Evolutionary conservation across 2,329 filamentous ascomycete species (phyloP).

Genomic region (Coniochaeta sp.): DNA sequence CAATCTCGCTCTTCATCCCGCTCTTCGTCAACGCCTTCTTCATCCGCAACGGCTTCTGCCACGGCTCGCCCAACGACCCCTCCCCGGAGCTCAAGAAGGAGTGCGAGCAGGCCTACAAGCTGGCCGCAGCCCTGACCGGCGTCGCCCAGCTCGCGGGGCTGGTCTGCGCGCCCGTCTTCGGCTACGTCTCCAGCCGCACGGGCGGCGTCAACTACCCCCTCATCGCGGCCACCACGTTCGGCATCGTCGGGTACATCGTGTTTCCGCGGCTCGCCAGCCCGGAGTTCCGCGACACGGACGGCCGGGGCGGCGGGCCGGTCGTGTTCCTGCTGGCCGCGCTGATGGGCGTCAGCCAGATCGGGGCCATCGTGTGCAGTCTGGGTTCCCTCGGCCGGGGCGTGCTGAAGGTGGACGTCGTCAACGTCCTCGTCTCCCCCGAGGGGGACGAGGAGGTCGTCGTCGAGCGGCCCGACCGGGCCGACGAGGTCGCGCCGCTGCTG

Average conservation of each 20-base stretch:
- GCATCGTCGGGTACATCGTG: slow-evolving; percentile 68
- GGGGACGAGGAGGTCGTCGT: slow-evolving; percentile 19
- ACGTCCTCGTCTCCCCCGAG: slow-evolving; percentile 19
- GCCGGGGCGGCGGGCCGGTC: slow-evolving; percentile 57
- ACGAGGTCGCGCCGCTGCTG: slow-evolving; percentile 34
- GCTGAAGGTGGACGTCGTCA: slow-evolving; percentile 40
- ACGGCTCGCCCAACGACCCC: slow-evolving; percentile 54
- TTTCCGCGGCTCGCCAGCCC: slow-evolving; percentile 75
- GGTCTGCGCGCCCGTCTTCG: slow-evolving; percentile 78
- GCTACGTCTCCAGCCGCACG: slow-evolving; percentile 69
- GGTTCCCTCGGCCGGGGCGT: slow-evolving; percentile 79
- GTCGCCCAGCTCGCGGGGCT: slow-evolving; percentile 83
- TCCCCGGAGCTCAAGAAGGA: slow-evolving; percentile 73
- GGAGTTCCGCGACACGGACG: slow-evolving; percentile 57
- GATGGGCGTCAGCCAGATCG: slow-evolving; percentile 90
- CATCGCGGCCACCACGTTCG: slow-evolving; percentile 61
- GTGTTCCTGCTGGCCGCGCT: slow-evolving; percentile 74
- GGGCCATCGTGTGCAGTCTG: slow-evolving; percentile 92
- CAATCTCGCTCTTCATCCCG: slow-evolving; percentile 90
- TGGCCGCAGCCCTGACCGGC: slow-evolving; percentile 81
- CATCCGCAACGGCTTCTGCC: slow-evolving; percentile 72
- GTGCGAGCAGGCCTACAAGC: slow-evolving; percentile 79
- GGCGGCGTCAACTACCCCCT: slow-evolving; percentile 66
- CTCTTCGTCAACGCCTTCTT: slow-evolving; percentile 91
- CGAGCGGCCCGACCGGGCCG: slow-evolving; percentile 11